Evolutionary conservation across 768 basidiomycete species (phyloP).

Genomic region (Daedaleopsis sinensis): DNA sequence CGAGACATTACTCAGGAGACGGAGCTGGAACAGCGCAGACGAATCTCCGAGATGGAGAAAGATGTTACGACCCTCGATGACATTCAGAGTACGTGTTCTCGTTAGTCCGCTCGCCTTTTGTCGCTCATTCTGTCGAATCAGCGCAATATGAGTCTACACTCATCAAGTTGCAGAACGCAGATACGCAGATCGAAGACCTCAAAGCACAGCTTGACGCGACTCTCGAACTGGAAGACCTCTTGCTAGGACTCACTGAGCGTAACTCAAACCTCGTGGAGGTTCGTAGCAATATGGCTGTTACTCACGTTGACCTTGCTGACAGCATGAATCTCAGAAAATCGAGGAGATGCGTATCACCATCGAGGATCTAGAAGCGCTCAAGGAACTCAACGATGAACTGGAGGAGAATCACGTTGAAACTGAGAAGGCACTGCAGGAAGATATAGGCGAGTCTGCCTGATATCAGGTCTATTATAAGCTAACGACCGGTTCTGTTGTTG

Average conservation of each 20-base stretch:
- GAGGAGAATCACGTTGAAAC: conserved; percentile 96
- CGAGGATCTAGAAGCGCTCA: conserved; percentile 93
- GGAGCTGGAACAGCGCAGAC: conserved; percentile 79
- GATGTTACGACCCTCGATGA: conserved; percentile 80
- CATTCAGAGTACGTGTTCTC: conserved; percentile 59
- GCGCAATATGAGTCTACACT: conserved; percentile 80
- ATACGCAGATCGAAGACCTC: conserved; percentile 90
- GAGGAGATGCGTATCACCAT: conserved; percentile 97
- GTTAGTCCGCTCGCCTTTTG: background rate
- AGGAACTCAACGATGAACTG: conserved; percentile 95
- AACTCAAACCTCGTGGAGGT: conserved; percentile 93
- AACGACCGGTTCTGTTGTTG: background rate
- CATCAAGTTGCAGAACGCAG: conserved; percentile 85
- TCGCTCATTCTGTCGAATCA: conserved; percentile 30
- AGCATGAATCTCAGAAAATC: conserved; percentile 66
- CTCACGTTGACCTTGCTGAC: background rate
- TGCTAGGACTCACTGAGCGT: conserved; percentile 92
- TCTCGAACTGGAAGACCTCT: conserved; percentile 93
- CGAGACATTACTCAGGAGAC: conserved; percentile 88
- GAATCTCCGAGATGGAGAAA: conserved; percentile 88
- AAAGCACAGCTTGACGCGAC: conserved; percentile 95
- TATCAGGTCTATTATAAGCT: background rate
- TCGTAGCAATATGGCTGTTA: background rate
- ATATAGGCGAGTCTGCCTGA: conserved; percentile 62
- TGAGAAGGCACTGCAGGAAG: conserved; percentile 88